phyloP scores from a whole-genome alignment of 108 stramenopile genomes.

The Pelagomonas calceolata region DNA sequence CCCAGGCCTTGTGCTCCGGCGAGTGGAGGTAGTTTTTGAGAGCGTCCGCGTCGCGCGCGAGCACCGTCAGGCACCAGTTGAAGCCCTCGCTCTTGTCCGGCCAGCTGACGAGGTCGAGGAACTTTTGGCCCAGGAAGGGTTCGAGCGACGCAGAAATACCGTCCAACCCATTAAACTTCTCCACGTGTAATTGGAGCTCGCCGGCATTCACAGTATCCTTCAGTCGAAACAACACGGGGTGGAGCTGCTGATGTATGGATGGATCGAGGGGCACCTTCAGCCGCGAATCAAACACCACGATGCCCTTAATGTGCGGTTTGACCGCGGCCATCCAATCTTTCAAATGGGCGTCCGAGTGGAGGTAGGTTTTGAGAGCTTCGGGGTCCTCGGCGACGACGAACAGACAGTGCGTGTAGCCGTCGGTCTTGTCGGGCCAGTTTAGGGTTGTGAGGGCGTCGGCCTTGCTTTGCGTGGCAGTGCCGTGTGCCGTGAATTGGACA shows the following conservation, averaged over 20 bases:
- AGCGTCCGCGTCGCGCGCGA: background rate
- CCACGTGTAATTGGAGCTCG: background rate
- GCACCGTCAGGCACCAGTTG: background rate
- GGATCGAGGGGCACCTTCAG: background rate
- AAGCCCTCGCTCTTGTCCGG: background rate
- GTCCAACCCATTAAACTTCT: background rate
- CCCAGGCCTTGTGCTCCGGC: background rate
- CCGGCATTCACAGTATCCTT: background rate
- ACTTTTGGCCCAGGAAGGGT: background rate
- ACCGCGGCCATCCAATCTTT: background rate
- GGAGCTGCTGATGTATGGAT: background rate
- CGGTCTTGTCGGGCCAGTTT: background rate
- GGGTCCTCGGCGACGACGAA: background rate
- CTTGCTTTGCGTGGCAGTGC: background rate
- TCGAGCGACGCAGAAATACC: background rate
- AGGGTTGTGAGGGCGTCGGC: background rate
- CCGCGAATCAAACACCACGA: background rate
- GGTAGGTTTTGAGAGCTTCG: background rate
- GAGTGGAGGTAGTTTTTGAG: background rate
- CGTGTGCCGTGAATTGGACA: no score
- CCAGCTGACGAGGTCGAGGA: background rate
- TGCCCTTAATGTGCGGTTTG: background rate
- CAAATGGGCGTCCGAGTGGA: background rate
- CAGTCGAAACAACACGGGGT: background rate
- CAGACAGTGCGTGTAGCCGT: background rate